Evolutionary conservation across 805 yeast genomes (phyloP), one percentile per base, ranked within the genome.

Genomic region (Lachancea mirantina): DNA sequence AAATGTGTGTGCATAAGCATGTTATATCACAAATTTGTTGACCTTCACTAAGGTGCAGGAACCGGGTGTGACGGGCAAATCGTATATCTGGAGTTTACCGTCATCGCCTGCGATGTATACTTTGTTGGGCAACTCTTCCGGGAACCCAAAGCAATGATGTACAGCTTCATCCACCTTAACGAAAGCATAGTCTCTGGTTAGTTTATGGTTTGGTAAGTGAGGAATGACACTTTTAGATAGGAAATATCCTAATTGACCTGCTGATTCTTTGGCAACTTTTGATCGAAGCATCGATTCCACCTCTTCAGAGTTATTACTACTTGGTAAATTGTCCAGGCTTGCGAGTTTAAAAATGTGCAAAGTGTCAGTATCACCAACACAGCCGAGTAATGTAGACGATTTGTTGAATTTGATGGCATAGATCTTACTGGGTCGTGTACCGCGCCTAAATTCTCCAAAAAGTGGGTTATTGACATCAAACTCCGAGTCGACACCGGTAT

Each of bases 351-450:
- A 87, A 14, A 87, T 73, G 54, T 87, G 96, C n/a, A 87, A 82
- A 0, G 96, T 87, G 19, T 81, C 94, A 9, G 94, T 80, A 21
- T 85, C 75, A 23, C 89, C 79, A 4, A 87, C 75, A 28, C 88
- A 92, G n/a, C 80, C 76, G n/a, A 88, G 63, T 34, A 78, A 65
- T 2, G 67, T 64, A 28, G 80, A 70, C 35, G 74, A 73, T 15
- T 66, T 56, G 44, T 81, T 78, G 57, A 87, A 85, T 23, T 69
- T 64, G 34, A 87, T 61, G 28, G 84, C 78, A 44, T 71, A 74
- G 14, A 87, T 76, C 34, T 64, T 67, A 8, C 94, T 78, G 2
- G 83, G 80, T 47, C 85, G 81, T 4, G 83, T 71, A 2, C 88
- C 88, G 44, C 88, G 64, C 45, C 88, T 63, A 48, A 77, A 78